Conservation (phyloP, 345 rosid species). For the Psidium guajava region DNA sequence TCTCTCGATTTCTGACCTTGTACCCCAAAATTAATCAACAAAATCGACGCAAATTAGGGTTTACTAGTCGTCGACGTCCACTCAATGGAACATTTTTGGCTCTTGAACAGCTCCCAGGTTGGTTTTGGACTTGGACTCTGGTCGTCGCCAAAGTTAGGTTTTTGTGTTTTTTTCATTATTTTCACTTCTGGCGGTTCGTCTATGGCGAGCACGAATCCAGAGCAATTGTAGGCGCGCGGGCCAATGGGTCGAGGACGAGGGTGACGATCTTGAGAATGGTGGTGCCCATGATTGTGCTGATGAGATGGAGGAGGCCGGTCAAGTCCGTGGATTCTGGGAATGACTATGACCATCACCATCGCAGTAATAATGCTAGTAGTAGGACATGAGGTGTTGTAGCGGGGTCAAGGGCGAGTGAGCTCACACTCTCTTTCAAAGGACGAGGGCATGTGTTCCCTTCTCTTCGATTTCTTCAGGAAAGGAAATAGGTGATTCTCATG, state of each 20-base stretch:
- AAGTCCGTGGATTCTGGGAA: constrained; percentile 20
- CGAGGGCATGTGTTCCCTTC: constrained; percentile 61
- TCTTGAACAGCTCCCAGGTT: not conserved
- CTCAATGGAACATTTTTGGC: not conserved
- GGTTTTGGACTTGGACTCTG: not conserved
- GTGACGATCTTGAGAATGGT: constrained; percentile 3
- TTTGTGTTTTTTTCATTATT: too few relatives aligned
- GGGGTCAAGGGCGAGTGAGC: constrained; percentile 56
- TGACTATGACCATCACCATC: constrained; percentile 9
- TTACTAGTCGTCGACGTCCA: not conserved
- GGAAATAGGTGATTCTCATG: too few relatives aligned
- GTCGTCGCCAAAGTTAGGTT: not conserved
- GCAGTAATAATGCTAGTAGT: not conserved
- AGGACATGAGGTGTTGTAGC: constrained; percentile 10
- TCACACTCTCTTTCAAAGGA: constrained; percentile 60
- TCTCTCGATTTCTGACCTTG: not conserved
- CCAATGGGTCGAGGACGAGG: constrained; percentile 40
- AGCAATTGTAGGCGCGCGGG: constrained; percentile 31
- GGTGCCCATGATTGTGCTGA: constrained; percentile 17
- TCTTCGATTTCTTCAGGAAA: not conserved
- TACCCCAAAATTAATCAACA: not conserved
- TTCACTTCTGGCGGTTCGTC: not conserved
- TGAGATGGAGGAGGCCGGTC: constrained; percentile 22
- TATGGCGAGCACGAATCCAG: constrained; percentile 20
- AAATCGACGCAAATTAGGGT: not conserved